Evolutionary conservation across 441 rosid genomes (phyloP), one percentile per base, ranked within the genome.

Genomic region (Rhodomyrtus psidioides): DNA sequence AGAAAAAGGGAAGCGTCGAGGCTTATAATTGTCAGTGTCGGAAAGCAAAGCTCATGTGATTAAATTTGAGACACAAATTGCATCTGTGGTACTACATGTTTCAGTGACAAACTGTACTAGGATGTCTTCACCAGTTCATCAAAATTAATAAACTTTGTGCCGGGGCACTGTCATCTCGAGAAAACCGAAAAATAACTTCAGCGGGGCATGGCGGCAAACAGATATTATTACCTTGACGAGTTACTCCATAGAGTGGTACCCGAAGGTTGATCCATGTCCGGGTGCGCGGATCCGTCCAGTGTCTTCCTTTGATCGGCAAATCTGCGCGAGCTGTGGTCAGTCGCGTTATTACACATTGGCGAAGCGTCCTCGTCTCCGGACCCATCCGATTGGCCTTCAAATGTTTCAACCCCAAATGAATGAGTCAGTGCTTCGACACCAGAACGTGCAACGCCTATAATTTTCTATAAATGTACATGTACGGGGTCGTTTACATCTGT

Each of bases 291-390:
- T 54, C 89, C 91, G 56, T 92, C 92, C 42, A 91, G 85, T 84
- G 86, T 86, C 53, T 90, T 92, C 86, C 90, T 89, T 87, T 89
- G 92, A 88, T 92, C 95, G 60, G 89, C 30, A 81, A 88, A 88
- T 88, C 87, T 84, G 39, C 79, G 87, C 6, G 81, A 81, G 27
- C 87, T 84, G 60, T 84, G 88, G 65, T 91, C 94, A 85, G 44
- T 86, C 83, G 86, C 89, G 34, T 87, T 90, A 53, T 86, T 90
- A 53, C 91, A 93, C 82, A 91, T 87, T 17, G 90, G 90, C 26
- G 93, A 91, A 59, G 90, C 88, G 83, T 94, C 96, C 74, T 95
- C 98, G 85, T 95, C 98, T 62, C 95, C 96, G 49, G 95, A 94
- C 83, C 96, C 98, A 91, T 94, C 98, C 83, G 96, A 85, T 86